Conservation (phyloP, 2,329 filamentous ascomycete species). For the Neofusicoccum sp. region DNA sequence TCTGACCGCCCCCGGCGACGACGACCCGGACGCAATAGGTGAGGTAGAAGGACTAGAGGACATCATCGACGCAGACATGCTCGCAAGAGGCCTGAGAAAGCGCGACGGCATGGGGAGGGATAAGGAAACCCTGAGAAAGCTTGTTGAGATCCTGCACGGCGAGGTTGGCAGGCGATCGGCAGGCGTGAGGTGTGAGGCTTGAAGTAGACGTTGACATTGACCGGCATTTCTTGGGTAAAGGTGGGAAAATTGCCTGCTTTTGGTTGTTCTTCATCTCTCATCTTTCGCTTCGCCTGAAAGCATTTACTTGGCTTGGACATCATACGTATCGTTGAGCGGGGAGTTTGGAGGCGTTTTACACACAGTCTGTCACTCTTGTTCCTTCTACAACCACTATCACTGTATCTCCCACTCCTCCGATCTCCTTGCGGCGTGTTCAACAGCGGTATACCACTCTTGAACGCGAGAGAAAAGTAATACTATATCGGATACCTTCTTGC, state of each 20-base stretch:
- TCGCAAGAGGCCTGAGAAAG: background rate
- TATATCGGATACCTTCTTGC: too few species aligned
- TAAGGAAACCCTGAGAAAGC: slow-evolving; percentile 36
- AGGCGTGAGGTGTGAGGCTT: slow-evolving; percentile 6
- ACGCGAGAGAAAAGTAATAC: too few species aligned
- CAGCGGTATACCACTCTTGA: too few species aligned
- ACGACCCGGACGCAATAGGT: background rate
- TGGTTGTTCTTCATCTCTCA: too few species aligned
- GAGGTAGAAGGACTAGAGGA: slow-evolving; percentile 21
- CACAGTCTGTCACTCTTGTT: too few species aligned
- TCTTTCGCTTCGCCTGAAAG: background rate
- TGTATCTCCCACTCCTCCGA: too few species aligned
- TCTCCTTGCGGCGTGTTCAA: too few species aligned
- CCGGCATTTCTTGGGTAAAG: too few species aligned
- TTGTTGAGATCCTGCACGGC: slow-evolving; percentile 39
- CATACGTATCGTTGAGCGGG: background rate
- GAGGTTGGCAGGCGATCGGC: slow-evolving; percentile 25
- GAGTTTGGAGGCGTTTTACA: background rate
- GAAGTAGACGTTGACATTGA: background rate
- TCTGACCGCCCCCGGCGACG: slow-evolving; percentile 25
- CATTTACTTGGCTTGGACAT: background rate
- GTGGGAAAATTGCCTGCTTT: too few species aligned
- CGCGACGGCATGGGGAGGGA: slow-evolving; percentile 28
- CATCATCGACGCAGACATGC: slow-evolving; percentile 26
- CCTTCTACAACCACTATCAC: too few species aligned